These are phyloP conservation scores for Clavaria fumosa DNA, from an alignment of 768 basidiomycete genomes.

Conservation along the genomic window DNA sequence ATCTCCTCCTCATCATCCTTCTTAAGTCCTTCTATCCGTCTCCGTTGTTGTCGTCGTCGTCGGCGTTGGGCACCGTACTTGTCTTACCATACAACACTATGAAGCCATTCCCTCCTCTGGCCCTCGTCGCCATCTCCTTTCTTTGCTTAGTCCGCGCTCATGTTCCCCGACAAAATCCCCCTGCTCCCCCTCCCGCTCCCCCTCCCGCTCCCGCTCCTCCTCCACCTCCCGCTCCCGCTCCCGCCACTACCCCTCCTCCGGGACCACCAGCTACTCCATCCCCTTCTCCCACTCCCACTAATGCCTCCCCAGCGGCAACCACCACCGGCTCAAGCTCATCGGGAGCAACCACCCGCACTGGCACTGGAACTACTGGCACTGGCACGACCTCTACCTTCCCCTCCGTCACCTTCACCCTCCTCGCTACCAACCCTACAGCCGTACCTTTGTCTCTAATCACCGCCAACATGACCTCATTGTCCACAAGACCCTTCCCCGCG, in stretches of 20 bases:
- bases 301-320: conserved; percentile 5
- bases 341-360: conserved; percentile 10
- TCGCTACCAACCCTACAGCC: conserved; percentile 44
- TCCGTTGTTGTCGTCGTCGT: no score
- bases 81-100: no score
- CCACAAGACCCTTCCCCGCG: conserved; percentile 30
- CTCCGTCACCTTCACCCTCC: conserved; percentile 25
- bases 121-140: conserved; percentile 24
- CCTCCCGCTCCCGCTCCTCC: neutral
- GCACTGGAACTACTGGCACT: conserved; percentile 12
- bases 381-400: conserved; percentile 19
- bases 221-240: conserved; percentile 1
- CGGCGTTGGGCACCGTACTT: no score
- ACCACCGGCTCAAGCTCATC: conserved; percentile 8
- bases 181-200: conserved; percentile 10
- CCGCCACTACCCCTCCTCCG: conserved; percentile 4
- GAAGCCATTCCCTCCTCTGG: no score
- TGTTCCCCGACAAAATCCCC: conserved; percentile 18
- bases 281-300: conserved; percentile 4
- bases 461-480: conserved; percentile 24
- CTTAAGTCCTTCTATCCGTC: no score
- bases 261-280: neutral
- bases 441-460: conserved; percentile 37
- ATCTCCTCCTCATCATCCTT: no score
- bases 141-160: conserved; percentile 26